A percentile compares a stretch with the other conserved stretches of the same genome.
Conservation (phyloP, 768 basidiomycete genomes). For the Russula compacta region DNA sequence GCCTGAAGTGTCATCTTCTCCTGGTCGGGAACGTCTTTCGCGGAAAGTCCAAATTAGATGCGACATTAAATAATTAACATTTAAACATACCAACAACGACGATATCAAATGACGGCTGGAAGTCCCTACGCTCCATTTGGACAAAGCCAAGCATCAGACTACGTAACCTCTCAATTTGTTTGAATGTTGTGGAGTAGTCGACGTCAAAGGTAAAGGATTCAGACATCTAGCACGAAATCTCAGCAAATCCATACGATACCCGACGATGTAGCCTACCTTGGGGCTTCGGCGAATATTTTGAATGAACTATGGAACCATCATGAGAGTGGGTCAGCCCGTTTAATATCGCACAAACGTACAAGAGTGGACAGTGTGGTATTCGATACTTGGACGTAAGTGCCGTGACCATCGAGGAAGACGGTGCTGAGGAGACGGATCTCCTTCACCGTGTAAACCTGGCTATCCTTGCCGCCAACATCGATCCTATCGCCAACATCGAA, state of each 20-base stretch:
- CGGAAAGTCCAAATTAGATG: conserved; percentile 8
- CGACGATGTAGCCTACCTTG: conserved; percentile 33
- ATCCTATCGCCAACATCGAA: conserved; percentile 79
- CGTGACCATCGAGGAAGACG: conserved; percentile 53
- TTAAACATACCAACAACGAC: conserved; percentile 43
- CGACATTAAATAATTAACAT: background rate
- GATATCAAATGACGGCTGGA: conserved; percentile 66
- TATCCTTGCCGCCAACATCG: conserved; percentile 29
- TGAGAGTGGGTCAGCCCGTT: background rate
- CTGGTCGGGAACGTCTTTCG: conserved; percentile 69
- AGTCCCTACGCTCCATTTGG: conserved; percentile 63
- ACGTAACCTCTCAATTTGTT: conserved; percentile 69
- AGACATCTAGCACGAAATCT: conserved; percentile 40
- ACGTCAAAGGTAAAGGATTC: conserved; percentile 82
- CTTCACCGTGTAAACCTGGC: conserved; percentile 63
- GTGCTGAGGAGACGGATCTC: conserved; percentile 82
- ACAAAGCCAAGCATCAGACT: conserved; percentile 75
- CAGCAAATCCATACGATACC: background rate
- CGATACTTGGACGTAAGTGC: conserved; percentile 60
- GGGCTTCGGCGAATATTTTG: conserved; percentile 65
- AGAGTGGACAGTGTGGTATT: conserved; percentile 50
- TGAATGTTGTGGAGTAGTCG: conserved; percentile 65
- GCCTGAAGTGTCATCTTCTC: conserved; percentile 66
- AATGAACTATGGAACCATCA: conserved; percentile 41
- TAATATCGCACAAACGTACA: conserved; percentile 28